phyloP scores from a whole-genome alignment of 2,329 filamentous ascomycete genomes.

The Hypoxylon sp. region DNA sequence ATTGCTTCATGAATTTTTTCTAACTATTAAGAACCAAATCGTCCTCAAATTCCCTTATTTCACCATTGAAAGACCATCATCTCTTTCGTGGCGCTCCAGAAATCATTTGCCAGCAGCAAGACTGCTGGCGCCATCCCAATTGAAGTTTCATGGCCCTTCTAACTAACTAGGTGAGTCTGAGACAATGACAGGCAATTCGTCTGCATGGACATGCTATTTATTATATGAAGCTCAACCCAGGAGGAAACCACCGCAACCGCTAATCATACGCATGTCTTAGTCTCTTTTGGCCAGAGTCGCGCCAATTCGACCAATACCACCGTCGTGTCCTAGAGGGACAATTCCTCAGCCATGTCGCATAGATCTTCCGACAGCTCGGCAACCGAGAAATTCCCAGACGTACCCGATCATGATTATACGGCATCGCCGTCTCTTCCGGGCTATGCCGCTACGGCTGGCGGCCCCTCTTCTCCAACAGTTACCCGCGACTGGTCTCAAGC shows the following conservation, averaged over 20 bases:
- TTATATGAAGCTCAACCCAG: background rate
- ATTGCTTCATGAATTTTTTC: background rate
- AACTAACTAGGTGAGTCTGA: background rate
- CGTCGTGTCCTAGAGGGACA: background rate
- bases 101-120: background rate
- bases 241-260: background rate
- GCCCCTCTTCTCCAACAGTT: conserved; percentile 21
- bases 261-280: background rate
- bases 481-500: conserved; percentile 36
- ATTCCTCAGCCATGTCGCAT: conserved; percentile 37
- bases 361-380: conserved; percentile 43
- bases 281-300: background rate
- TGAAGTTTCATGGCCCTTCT: background rate
- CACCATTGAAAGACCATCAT: background rate
- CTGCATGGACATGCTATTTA: background rate
- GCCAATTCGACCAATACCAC: background rate
- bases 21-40: background rate
- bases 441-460: conserved; percentile 27
- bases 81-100: background rate
- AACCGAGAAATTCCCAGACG: conserved; percentile 46
- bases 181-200: background rate
- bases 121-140: conserved; percentile 1
- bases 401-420: conserved; percentile 32
- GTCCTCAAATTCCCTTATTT: background rate
- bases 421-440: conserved; percentile 20